A percentile compares a stretch with the other conserved stretches of the same genome.
Evolutionary conservation across 176 grass and related monocot species (phyloP).

Genomic region (Poa pratensis): DNA sequence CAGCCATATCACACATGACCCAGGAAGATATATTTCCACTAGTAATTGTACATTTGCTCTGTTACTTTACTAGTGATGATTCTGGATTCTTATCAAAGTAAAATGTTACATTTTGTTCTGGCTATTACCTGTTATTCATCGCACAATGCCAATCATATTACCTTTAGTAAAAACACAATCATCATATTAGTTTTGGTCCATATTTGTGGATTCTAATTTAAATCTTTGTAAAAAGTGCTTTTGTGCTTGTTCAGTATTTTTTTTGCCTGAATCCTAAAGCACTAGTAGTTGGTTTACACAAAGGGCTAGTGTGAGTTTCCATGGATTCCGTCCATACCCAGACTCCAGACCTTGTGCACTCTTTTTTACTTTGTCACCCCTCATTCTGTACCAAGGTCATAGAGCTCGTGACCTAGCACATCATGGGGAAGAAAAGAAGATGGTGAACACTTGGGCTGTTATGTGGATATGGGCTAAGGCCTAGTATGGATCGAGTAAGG

Average conservation of each 20-base stretch:
- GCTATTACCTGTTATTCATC: slow-evolving; percentile 17
- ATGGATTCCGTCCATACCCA: neutral
- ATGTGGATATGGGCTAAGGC: neutral
- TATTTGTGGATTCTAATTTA: neutral
- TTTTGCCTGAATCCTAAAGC: neutral
- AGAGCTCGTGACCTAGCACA: neutral
- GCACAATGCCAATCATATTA: slow-evolving; percentile 1
- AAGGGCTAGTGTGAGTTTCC: neutral
- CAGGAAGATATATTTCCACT: neutral
- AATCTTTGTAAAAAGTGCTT: neutral
- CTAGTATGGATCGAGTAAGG: neutral
- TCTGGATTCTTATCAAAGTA: neutral
- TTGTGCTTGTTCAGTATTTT: neutral
- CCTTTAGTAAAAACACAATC: neutral
- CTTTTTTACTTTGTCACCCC: neutral
- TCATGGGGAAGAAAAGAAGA: neutral
- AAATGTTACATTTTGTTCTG: neutral
- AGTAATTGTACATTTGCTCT: neutral
- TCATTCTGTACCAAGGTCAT: neutral
- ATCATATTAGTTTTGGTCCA: neutral
- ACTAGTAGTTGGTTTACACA: neutral
- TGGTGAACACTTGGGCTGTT: neutral
- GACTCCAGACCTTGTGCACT: neutral
- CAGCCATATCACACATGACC: neutral
- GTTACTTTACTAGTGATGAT: neutral